phyloP scores from a whole-genome alignment of 2,329 filamentous ascomycete species.

The Diaporthe sp. region DNA sequence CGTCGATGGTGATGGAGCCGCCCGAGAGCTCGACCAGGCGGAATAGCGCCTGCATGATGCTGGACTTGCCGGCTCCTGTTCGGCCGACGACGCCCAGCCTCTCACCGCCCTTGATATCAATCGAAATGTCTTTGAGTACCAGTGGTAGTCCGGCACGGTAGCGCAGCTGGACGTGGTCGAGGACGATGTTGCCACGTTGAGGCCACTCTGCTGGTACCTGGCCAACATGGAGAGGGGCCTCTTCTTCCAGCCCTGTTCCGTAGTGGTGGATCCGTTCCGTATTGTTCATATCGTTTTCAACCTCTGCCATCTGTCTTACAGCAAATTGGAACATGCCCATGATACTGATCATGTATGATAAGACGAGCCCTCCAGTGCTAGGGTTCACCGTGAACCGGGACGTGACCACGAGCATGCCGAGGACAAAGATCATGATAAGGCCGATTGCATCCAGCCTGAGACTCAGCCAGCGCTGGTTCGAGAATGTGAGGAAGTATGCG shows the following conservation, averaged over 20 bases:
- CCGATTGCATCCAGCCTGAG: slow-evolving; percentile 88
- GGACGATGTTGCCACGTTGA: slow-evolving; percentile 84
- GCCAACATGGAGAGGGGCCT: slow-evolving; percentile 84
- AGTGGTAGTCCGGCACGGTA: slow-evolving; percentile 81
- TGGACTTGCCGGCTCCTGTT: slow-evolving; percentile 76
- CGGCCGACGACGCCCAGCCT: slow-evolving; percentile 80
- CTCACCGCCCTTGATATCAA: slow-evolving; percentile 82
- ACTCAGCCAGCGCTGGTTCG: slow-evolving; percentile 94
- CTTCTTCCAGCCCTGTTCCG: slow-evolving; percentile 86
- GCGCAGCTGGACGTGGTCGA: slow-evolving; percentile 82
- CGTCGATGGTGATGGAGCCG: slow-evolving; percentile 61
- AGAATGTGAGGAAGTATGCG: slow-evolving; percentile 95
- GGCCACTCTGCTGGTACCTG: slow-evolving; percentile 86
- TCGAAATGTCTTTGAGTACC: slow-evolving; percentile 77
- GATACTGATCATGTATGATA: slow-evolving; percentile 93
- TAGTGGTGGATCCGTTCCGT: slow-evolving; percentile 95
- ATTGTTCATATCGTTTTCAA: slow-evolving; percentile 98
- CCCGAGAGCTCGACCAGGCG: slow-evolving; percentile 64
- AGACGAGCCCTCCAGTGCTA: slow-evolving; percentile 86
- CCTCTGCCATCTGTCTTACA: slow-evolving; percentile 93
- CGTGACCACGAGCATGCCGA: slow-evolving; percentile 91
- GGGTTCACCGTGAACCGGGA: slow-evolving; percentile 90
- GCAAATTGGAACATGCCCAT: slow-evolving; percentile 97
- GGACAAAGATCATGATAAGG: slow-evolving; percentile 86
- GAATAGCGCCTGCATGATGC: slow-evolving; percentile 75